phyloP scores from a whole-genome alignment of 2,329 filamentous ascomycete species.

The Colletotrichum sp. region DNA sequence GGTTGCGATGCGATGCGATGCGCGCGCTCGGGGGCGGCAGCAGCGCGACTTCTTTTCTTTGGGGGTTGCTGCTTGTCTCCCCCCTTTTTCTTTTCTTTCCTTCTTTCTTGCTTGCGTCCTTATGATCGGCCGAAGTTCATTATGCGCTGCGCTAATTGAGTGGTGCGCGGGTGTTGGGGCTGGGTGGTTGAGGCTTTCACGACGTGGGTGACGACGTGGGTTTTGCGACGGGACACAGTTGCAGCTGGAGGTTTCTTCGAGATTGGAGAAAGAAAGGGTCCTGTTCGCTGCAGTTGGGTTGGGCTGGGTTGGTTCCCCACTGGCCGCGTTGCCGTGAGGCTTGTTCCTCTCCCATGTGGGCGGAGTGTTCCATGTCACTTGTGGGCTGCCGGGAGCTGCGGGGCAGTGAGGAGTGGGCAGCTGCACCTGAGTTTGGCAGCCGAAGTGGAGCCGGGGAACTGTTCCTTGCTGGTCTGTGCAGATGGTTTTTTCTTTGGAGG shows the following conservation, averaged over 20 bases:
- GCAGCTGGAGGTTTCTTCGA: background rate
- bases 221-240: constrained; percentile 19
- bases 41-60: background rate
- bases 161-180: background rate
- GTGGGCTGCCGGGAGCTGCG: background rate
- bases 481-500: background rate
- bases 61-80: background rate
- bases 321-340: background rate
- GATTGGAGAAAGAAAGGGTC: constrained; percentile 5
- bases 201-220: background rate
- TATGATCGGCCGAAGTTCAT: background rate
- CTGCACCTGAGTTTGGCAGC: background rate
- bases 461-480: background rate
- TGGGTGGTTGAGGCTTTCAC: background rate
- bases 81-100: background rate
- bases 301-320: background rate
- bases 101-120: background rate
- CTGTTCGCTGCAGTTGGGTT: background rate
- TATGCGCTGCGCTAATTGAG: background rate
- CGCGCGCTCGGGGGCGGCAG: background rate
- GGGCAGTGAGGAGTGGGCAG: background rate
- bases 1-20: background rate
- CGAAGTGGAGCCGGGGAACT: background rate
- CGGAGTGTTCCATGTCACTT: background rate
- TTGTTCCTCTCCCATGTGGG: background rate